Percentiles rank a stretch among this genome's conserved stretches.
Evolutionary conservation across 257 asterid genomes (phyloP).

Genomic region (Leptodermis oblonga): DNA sequence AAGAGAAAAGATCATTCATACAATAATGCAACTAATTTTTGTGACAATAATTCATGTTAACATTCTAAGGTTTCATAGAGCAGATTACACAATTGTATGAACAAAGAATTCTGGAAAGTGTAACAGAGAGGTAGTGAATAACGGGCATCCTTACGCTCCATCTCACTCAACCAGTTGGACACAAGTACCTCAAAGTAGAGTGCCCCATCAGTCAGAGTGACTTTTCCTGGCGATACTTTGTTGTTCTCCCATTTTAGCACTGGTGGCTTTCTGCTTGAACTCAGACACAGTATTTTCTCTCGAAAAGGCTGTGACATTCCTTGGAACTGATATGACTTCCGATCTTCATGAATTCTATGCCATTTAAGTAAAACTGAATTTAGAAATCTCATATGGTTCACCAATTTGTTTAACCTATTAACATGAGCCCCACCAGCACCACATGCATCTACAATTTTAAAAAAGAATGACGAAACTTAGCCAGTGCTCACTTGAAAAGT

Average conservation of each 20-base stretch:
- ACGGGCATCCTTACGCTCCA: background rate
- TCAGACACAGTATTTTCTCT: conserved; percentile 69
- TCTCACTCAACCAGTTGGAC: conserved; percentile 1
- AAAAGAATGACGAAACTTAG: background rate
- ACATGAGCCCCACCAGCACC: background rate
- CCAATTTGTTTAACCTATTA: background rate
- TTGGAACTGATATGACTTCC: conserved; percentile 54
- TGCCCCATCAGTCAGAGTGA: conserved; percentile 76
- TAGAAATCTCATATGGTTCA: conserved; percentile 6
- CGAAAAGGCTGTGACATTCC: conserved; percentile 37
- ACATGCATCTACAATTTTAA: background rate
- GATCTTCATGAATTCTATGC: conserved; percentile 83
- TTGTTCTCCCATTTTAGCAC: conserved; percentile 89
- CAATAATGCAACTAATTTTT: background rate
- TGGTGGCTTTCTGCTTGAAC: conserved; percentile 93
- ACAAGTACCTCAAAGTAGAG: conserved; percentile 85
- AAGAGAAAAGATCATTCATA: background rate
- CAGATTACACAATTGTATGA: background rate
- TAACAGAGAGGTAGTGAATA: background rate
- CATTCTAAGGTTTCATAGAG: background rate
- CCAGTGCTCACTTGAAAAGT: conserved; percentile 76
- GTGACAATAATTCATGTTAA: background rate
- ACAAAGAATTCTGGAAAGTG: background rate
- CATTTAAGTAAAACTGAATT: conserved; percentile 18
- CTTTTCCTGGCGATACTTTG: conserved; percentile 95